These are phyloP conservation scores for Dendrobium nobile DNA, from an alignment of 106 monocot genomes.

Conservation along the genomic window DNA sequence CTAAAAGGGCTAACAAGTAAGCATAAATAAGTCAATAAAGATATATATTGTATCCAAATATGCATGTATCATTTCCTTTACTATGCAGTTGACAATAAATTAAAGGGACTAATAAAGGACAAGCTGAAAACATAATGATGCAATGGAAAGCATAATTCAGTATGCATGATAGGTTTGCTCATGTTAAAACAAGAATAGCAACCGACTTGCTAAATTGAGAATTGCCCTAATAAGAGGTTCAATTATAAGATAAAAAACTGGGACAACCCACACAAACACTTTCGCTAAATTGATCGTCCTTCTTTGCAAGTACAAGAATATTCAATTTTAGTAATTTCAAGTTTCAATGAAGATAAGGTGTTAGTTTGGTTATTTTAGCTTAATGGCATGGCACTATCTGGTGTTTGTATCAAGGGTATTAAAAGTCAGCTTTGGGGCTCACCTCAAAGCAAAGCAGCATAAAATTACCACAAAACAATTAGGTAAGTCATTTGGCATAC, in stretches of 20 bases:
- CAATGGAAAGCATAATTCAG: constrained; percentile 3
- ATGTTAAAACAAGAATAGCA: background rate
- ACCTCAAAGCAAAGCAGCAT: no score
- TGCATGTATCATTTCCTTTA: background rate
- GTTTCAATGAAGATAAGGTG: background rate
- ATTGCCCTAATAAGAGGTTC: background rate
- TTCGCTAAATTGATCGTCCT: background rate
- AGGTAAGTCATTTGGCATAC: no score
- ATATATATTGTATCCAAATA: background rate
- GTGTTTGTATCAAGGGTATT: background rate
- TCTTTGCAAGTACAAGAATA: background rate
- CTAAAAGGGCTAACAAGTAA: background rate
- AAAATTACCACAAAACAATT: no score
- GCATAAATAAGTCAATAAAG: background rate
- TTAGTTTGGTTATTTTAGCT: background rate
- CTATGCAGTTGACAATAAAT: background rate
- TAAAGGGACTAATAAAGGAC: background rate
- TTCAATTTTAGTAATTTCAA: background rate
- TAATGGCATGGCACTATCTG: background rate
- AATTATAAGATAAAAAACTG: background rate
- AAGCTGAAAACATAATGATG: background rate
- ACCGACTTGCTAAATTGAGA: background rate
- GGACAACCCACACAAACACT: background rate
- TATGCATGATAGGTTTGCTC: background rate
- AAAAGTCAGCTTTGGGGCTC: no score